These are phyloP conservation scores for Pyrenula massariospora DNA, from an alignment of 495 filamentous ascomycete genomes.

Conservation along the genomic window DNA sequence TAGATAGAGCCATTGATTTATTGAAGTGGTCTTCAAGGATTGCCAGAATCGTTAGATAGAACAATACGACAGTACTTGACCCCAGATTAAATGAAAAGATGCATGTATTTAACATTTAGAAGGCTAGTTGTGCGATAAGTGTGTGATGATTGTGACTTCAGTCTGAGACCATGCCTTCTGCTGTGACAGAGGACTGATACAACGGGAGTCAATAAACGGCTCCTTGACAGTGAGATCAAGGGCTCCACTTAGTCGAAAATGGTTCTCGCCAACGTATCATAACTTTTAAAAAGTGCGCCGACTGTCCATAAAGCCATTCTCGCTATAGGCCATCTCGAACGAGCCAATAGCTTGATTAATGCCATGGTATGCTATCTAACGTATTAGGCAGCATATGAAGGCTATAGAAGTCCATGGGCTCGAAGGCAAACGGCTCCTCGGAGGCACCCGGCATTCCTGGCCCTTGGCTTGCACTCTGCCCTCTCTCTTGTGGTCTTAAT, in stretches of 20 bases:
- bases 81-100: not conserved
- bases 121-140: not conserved
- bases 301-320: no score
- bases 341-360: not conserved
- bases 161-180: not conserved
- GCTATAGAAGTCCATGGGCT: not conserved
- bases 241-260: no score
- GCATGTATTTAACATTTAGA: not conserved
- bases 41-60: not conserved
- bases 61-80: not conserved
- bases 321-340: not conserved
- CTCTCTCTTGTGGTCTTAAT: not conserved
- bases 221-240: no score
- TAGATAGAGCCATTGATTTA: not conserved
- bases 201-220: not conserved
- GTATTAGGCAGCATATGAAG: not conserved
- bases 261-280: no score
- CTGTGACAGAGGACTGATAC: not conserved
- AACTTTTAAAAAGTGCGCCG: no score
- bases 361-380: not conserved
- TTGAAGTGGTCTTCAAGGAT: not conserved
- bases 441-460: not conserved
- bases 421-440: not conserved
- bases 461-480: not conserved
- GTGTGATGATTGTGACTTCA: not conserved